Conservation (phyloP, 768 basidiomycete genomes). For the Suillus weaverae region DNA sequence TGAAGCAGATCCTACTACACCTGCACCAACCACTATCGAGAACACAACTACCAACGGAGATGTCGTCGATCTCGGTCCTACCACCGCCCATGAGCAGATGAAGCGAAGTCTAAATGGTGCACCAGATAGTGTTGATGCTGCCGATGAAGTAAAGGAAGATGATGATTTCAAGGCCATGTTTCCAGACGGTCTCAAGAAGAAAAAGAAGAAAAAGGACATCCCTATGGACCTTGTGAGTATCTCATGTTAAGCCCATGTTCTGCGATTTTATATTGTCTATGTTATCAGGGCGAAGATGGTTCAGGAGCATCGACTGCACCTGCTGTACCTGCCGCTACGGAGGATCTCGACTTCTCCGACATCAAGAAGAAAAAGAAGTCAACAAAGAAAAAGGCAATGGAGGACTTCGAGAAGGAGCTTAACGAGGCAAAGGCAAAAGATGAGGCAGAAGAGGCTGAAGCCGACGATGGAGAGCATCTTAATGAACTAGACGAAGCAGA, state of each 20-base stretch:
- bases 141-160: conserved; percentile 54
- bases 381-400: conserved; percentile 88
- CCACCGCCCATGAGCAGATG: conserved; percentile 77
- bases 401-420: conserved; percentile 93
- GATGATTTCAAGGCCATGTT: conserved; percentile 85
- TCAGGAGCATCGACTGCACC: conserved; percentile 66
- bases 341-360: conserved; percentile 92
- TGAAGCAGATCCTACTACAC: conserved; percentile 79
- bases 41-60: conserved; percentile 68
- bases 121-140: conserved; percentile 32
- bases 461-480: conserved; percentile 62
- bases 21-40: conserved; percentile 74
- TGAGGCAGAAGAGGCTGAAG: conserved; percentile 56
- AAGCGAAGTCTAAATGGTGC: conserved; percentile 44
- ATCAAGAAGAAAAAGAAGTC: conserved; percentile 96
- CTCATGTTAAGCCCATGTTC: background rate
- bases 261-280: conserved; percentile 8
- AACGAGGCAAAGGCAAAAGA: conserved; percentile 68
- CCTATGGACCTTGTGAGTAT: conserved; percentile 73
- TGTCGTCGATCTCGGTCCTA: conserved; percentile 73
- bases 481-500: conserved; percentile 78
- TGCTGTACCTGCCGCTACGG: conserved; percentile 43
- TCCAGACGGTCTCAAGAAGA: conserved; percentile 81
- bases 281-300: conserved; percentile 54
- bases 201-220: conserved; percentile 92